A percentile compares a stretch with the other conserved stretches of the same genome.
phyloP scores from a whole-genome alignment of 2,329 filamentous ascomycete species.

The Pestalotiopsis sp. region DNA sequence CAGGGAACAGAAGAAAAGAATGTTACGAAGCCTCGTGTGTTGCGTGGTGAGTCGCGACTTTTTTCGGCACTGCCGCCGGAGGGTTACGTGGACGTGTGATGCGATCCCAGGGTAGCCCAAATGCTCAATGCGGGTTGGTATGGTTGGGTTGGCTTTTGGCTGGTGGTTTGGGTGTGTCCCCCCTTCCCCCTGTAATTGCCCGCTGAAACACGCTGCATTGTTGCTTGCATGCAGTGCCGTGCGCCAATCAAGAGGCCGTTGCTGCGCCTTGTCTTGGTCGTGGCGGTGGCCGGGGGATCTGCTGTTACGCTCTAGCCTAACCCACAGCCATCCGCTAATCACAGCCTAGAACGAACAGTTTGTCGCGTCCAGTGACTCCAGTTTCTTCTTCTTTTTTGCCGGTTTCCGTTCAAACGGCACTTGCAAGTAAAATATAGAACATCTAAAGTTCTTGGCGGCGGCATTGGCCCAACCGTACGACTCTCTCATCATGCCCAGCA shows the following conservation, averaged over 20 bases:
- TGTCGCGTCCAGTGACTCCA: background rate
- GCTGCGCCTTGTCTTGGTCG: background rate
- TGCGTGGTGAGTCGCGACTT: background rate
- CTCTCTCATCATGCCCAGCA: too few relatives aligned
- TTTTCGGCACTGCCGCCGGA: constrained; percentile 3
- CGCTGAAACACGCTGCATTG: background rate
- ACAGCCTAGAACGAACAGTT: background rate
- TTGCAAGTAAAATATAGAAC: too few relatives aligned
- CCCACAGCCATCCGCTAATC: background rate
- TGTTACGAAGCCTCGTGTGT: background rate
- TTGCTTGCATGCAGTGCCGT: background rate
- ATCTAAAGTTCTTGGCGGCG: too few relatives aligned
- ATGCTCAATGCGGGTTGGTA: background rate
- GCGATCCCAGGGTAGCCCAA: background rate
- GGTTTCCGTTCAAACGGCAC: background rate
- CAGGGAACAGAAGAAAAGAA: background rate
- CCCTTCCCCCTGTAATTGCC: background rate
- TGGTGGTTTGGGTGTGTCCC: background rate
- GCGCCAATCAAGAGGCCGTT: background rate
- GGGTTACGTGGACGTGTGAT: constrained; percentile 13
- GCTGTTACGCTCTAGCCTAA: background rate
- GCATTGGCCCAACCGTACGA: too few relatives aligned
- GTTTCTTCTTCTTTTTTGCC: background rate
- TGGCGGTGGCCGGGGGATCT: background rate
- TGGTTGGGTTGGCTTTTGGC: too few relatives aligned